Evolutionary conservation across 441 rosid genomes (phyloP).

Genomic region (Biscutella laevigata): DNA sequence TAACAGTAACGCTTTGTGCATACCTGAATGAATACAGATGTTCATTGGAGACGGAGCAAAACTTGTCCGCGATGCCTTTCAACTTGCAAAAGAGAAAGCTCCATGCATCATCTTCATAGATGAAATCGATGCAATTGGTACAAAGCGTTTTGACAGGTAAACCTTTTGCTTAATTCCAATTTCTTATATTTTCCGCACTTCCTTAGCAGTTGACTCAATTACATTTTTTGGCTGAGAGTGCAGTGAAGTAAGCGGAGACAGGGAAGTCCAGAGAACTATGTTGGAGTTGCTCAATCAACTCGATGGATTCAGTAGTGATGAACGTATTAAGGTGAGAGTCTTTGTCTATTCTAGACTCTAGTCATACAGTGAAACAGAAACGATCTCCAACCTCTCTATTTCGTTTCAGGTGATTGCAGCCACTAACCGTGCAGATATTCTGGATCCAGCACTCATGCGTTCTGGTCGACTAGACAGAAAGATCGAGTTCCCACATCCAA

Average conservation of each 20-base stretch:
- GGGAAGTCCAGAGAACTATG: slow-evolving; percentile 97
- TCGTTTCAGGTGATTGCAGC: slow-evolving; percentile 88
- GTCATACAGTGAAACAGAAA: not conserved
- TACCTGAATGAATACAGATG: slow-evolving; percentile 46
- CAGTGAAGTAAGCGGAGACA: slow-evolving; percentile 98
- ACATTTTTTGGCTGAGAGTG: slow-evolving; percentile 20
- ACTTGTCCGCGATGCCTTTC: slow-evolving; percentile 99
- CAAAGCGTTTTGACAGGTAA: slow-evolving; percentile 92
- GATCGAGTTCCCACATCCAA: slow-evolving; percentile 97
- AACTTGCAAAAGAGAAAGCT: slow-evolving; percentile 94
- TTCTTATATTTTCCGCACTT: not conserved
- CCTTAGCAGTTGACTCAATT: not conserved
- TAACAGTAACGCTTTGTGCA: too few relatives aligned
- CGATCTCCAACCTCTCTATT: not conserved
- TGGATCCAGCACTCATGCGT: slow-evolving; percentile 97
- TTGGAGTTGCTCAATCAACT: slow-evolving; percentile 92
- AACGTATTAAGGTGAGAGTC: slow-evolving; percentile 62
- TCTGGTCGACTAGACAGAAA: slow-evolving; percentile 96
- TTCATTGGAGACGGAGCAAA: slow-evolving; percentile 98
- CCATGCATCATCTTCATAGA: slow-evolving; percentile 97
- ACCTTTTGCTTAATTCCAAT: not conserved
- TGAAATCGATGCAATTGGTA: slow-evolving; percentile 97
- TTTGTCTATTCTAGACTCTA: slow-evolving; percentile 7
- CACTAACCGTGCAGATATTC: slow-evolving; percentile 89
- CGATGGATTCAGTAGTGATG: slow-evolving; percentile 95